Evolutionary conservation across 345 rosid genomes (phyloP).

Genomic region (Combretum micranthum): DNA sequence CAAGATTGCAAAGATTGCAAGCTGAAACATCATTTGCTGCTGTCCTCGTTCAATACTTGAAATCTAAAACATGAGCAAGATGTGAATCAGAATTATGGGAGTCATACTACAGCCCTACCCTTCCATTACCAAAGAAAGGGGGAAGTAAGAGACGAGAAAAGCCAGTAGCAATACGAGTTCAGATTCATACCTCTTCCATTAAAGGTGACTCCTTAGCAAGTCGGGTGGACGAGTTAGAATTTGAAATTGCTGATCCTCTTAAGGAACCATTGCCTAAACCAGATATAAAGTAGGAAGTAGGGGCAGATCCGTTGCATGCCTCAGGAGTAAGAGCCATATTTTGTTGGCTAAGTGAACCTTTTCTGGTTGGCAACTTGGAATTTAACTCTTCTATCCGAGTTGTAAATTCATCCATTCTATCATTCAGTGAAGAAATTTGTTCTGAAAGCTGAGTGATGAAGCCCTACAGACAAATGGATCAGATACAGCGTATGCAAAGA

Average conservation of each 20-base stretch:
- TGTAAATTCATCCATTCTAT: constrained; percentile 93
- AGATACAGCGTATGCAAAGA: too few species aligned
- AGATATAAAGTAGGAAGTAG: constrained; percentile 72
- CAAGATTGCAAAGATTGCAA: constrained; percentile 57
- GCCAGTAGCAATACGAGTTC: background rate
- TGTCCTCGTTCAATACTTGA: constrained; percentile 56
- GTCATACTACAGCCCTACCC: too few species aligned
- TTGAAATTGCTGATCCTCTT: constrained; percentile 60
- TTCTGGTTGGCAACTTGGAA: constrained; percentile 48
- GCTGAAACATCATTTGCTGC: constrained; percentile 66
- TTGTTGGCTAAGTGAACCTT: constrained; percentile 53
- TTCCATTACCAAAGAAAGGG: too few species aligned
- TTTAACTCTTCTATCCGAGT: constrained; percentile 65
- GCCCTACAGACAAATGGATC: constrained; percentile 29
- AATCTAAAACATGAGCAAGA: constrained; percentile 35
- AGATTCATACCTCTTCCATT: constrained; percentile 65
- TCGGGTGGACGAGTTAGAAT: constrained; percentile 71
- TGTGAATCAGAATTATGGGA: constrained; percentile 10
- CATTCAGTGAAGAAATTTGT: constrained; percentile 77
- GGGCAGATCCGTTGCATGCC: constrained; percentile 70
- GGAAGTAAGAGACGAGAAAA: constrained; percentile 5
- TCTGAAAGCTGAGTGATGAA: constrained; percentile 78
- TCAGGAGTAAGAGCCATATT: constrained; percentile 58
- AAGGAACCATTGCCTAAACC: constrained; percentile 75
- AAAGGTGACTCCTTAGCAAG: constrained; percentile 68